Percentiles rank a stretch among this genome's conserved stretches.
These are phyloP conservation scores for Podila verticillata DNA, from an alignment of 192 early-diverging fungal genomes.

Conservation along the genomic window DNA sequence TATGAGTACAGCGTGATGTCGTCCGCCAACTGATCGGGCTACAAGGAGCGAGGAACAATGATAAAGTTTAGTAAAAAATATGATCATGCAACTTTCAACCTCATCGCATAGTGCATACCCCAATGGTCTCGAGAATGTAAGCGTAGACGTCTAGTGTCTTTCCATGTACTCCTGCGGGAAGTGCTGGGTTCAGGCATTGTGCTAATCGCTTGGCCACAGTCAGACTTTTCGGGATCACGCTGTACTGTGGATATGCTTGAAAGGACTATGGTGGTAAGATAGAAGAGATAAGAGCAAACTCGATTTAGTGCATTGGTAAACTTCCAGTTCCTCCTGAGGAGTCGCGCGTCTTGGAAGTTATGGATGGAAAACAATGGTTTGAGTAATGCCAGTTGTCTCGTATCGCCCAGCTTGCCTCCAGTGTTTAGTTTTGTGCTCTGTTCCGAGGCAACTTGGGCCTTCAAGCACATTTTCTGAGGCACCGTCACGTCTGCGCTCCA, in stretches of 20 bases:
- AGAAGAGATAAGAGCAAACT: background rate
- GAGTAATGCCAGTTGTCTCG: no score
- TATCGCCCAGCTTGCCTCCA: no score
- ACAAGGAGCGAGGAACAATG: conserved; percentile 15
- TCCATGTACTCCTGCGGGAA: conserved; percentile 95
- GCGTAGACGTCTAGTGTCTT: conserved; percentile 90
- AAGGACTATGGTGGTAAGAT: conserved; percentile 63
- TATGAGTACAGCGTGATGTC: conserved; percentile 89
- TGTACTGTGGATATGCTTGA: conserved; percentile 78
- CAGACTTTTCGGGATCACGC: conserved; percentile 83
- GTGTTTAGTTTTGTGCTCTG: background rate
- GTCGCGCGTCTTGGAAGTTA: background rate
- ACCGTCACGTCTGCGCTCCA: background rate
- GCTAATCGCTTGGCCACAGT: conserved; percentile 91
- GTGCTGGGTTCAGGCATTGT: conserved; percentile 93
- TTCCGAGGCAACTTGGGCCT: background rate
- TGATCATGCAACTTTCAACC: no score
- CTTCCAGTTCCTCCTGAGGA: background rate
- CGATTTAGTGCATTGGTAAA: background rate
- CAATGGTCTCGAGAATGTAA: conserved; percentile 77
- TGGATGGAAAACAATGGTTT: background rate
- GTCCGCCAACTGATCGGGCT: conserved; percentile 76
- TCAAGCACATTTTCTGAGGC: background rate
- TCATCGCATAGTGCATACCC: conserved; percentile 56
- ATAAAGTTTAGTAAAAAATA: background rate